Percentiles rank a stretch among this genome's conserved stretches.
These are phyloP conservation scores for Flaveria brownii DNA, from an alignment of 129 eudicot species.

Conservation along the genomic window DNA sequence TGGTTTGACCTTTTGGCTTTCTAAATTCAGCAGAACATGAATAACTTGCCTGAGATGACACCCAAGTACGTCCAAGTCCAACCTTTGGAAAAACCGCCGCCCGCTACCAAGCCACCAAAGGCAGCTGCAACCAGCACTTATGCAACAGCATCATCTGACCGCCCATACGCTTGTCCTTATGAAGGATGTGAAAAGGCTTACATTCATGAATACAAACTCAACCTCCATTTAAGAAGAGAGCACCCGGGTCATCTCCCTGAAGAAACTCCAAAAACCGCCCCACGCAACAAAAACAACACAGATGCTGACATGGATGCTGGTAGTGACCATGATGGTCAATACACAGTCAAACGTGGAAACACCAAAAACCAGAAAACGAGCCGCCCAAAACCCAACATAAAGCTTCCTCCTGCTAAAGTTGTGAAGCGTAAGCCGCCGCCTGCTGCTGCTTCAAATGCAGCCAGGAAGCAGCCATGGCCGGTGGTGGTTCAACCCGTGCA, in stretches of 20 bases:
- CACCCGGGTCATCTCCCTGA: conserved; percentile 92
- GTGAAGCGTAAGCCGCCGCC: conserved; percentile 46
- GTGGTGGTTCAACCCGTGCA: conserved; percentile 42
- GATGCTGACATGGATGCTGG: conserved; percentile 79
- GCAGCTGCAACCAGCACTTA: conserved; percentile 40
- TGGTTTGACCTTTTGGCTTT: not conserved
- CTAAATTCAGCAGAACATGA: conserved; percentile 43
- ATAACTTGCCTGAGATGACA: conserved; percentile 36
- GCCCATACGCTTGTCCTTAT: conserved; percentile 86
- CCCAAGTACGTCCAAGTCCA: conserved; percentile 55
- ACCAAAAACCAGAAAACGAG: conserved; percentile 54
- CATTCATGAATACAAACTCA: conserved; percentile 94
- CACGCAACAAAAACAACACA: conserved; percentile 38
- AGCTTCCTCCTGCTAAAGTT: conserved; percentile 69
- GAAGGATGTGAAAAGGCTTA: conserved; percentile 92
- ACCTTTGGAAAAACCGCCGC: conserved; percentile 41
- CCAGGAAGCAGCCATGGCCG: conserved; percentile 63
- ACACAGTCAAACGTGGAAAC: conserved; percentile 55
- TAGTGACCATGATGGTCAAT: conserved; percentile 68
- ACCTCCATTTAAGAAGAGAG: conserved; percentile 83
- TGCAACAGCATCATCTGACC: conserved; percentile 66
- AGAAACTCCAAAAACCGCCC: conserved; percentile 56
- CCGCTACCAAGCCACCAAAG: conserved; percentile 51
- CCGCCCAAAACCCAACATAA: conserved; percentile 68
- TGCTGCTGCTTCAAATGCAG: conserved; percentile 38